Percentiles rank a stretch among this genome's conserved stretches.
Conservation (phyloP, 2,329 filamentous ascomycete species). For the Orbilia ellipsospora region DNA sequence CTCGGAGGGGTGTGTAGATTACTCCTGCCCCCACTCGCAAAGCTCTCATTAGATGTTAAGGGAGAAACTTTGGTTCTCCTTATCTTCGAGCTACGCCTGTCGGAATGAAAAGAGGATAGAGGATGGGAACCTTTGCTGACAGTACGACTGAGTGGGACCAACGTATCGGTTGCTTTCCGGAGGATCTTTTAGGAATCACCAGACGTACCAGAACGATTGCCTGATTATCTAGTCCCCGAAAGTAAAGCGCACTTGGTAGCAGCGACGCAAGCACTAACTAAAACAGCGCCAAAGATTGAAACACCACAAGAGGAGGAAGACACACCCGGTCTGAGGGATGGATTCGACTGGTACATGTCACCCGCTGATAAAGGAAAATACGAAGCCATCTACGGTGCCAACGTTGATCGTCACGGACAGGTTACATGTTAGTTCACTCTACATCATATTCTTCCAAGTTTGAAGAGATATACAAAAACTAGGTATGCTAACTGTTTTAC, state of each 20-base stretch:
- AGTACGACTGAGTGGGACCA: conserved; percentile 4
- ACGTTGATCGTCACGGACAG: conserved; percentile 86
- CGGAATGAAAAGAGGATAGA: background rate
- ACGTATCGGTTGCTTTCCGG: background rate
- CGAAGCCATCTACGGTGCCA: conserved; percentile 95
- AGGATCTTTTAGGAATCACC: conserved; percentile 76
- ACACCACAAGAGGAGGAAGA: conserved; percentile 81
- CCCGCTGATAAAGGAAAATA: conserved; percentile 92
- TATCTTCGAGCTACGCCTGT: background rate
- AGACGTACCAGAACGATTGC: conserved; percentile 85
- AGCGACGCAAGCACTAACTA: conserved; percentile 80
- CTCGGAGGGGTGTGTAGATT: conserved; percentile 82
- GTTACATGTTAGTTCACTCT: conserved; percentile 72
- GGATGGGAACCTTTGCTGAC: conserved; percentile 20
- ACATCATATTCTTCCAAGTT: conserved; percentile 3
- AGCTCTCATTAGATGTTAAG: background rate
- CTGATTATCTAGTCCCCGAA: conserved; percentile 97
- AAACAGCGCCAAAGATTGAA: conserved; percentile 84
- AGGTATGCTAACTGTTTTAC: background rate
- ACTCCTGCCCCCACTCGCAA: background rate
- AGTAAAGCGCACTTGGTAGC: conserved; percentile 92
- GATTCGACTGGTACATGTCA: conserved; percentile 99
- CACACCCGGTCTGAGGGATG: conserved; percentile 85
- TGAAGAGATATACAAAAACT: conserved; percentile 13
- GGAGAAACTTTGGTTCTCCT: background rate